Base-by-base conservation (phyloP, 2,329 filamentous ascomycete species). In the Sarocladium strictum region DNA sequence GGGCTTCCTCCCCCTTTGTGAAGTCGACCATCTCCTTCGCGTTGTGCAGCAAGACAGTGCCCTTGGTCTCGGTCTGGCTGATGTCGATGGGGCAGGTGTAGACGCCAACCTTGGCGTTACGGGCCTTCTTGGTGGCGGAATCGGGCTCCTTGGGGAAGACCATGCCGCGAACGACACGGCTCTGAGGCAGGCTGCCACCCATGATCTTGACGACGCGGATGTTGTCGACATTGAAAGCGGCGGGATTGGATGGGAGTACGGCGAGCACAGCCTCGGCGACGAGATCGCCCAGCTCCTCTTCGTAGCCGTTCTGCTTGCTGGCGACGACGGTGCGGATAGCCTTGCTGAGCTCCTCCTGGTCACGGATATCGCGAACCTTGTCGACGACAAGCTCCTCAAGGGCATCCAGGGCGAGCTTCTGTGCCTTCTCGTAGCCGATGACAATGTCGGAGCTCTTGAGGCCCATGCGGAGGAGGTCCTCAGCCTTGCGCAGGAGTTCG, bases 171-270 rank as follows among this genome's bases (percentile, higher is more conserved):
- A 99, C 87, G 14, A 99, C 93, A 61, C 84, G 86, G 71, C 91
- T 96, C 76, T 99, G 92, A 66, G 95, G 90, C 67, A 99, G 77
- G 69, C 88, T 91, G 60, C 94, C 93, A 64, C 94, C 94, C 93
- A 99, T 97, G 66, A 99, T 99, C 82, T 99, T 99, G 64, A 99
- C 95, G 56, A 99, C 95, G 57, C 94, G 89, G 65, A 99, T 87
- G 72, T 99, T 99, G 78, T 99, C 94, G 60, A 99, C 91, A 73
- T 97, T 99, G 82, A 99, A 99, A 76, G 95, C 92, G 69, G 81
- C 75, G 21, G 94, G 89, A 75, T 97, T 96, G 79, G 97, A 97
- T 62, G 95, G 94, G 59, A 99, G 81, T 19, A 99, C 92, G 43
- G 90, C 85, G 55, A 97, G 83, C 55, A 87, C 83, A 40, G 83